Evolutionary conservation across 2,329 filamentous ascomycete species (phyloP), one percentile per base, ranked within the genome.

Genomic region (Neodidymelliopsis sp.): DNA sequence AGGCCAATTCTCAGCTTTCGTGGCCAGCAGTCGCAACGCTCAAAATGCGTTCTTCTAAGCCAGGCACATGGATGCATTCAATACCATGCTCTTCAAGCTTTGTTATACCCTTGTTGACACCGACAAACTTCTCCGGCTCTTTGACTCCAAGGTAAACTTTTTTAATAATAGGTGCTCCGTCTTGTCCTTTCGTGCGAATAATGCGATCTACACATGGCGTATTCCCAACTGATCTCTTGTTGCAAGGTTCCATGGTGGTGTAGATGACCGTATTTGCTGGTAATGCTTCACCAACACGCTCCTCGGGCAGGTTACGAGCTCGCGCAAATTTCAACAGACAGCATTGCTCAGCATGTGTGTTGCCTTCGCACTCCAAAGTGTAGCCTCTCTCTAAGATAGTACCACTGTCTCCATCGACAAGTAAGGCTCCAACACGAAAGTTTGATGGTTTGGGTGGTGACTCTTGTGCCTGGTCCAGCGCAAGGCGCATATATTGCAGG

Each of bases 311-410:
- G 15, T 56, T 58, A 55, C 73, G 69, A 28, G 47, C 52, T 37
- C 62, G 36, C 10, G 75, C 75, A 55, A 86, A 81, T 71, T 99
- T 97, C 37, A 86, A 74, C 47, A 99, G 81, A 67, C 91, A 96
- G 72, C 88, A 93, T 75, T 99, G 91, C 70, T 99, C 94, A 3
- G 94, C 94, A 68, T 99, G 94, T 0, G 94, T 97, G 75, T 99
- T 99, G 30, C 93, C 94, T 0, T 85, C 81, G 4, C 92, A 84
- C 73, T 99, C 93, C 49, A 97, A 81, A 0, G 94, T 97, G 76
- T 93, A 97, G 44, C 94, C 93, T 2, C 90, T 89, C 1, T 89
- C 84, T 20, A 95, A 79, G 49, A 95, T 78, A 19, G 75, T 69
- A 60, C 85, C 80, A 25, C 77, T 79, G 30, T 74, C 74, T 11